A percentile compares a stretch with the other conserved stretches of the same genome.
Evolutionary conservation across 2,329 filamentous ascomycete genomes (phyloP).

Genomic region (Nothophaeocryptopus gaeumannii): DNA sequence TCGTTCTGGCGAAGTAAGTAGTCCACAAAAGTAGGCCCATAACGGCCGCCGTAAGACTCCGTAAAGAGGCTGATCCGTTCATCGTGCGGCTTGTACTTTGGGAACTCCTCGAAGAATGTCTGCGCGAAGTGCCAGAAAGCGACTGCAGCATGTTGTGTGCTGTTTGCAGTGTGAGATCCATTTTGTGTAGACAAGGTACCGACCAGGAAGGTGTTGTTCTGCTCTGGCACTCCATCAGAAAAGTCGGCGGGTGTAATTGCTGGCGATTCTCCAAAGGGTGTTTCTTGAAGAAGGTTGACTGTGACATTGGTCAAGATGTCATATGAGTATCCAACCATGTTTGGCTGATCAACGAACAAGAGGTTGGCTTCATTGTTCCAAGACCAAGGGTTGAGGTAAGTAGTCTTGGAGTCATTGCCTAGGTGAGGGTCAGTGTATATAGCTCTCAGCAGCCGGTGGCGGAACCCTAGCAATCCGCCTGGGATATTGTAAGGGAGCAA

Average conservation of each 20-base stretch:
- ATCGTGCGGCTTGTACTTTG: slow-evolving; percentile 45
- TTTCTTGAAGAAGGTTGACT: slow-evolving; percentile 15
- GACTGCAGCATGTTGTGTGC: slow-evolving; percentile 32
- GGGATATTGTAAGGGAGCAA: slow-evolving; percentile 14
- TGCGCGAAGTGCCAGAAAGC: slow-evolving; percentile 65
- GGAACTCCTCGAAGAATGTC: slow-evolving; percentile 44
- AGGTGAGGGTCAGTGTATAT: slow-evolving; percentile 1
- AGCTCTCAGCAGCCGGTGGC: not conserved
- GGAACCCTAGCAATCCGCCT: not conserved
- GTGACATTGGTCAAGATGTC: slow-evolving; percentile 35
- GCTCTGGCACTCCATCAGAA: slow-evolving; percentile 37
- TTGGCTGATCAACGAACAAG: slow-evolving; percentile 46
- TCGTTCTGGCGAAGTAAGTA: slow-evolving; percentile 59
- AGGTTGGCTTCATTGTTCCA: slow-evolving; percentile 61
- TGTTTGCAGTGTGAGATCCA: slow-evolving; percentile 27
- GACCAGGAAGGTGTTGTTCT: slow-evolving; percentile 32
- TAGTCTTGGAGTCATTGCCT: slow-evolving; percentile 26
- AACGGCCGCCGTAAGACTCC: slow-evolving; percentile 67
- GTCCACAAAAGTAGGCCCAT: slow-evolving; percentile 49
- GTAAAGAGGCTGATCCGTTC: slow-evolving; percentile 60
- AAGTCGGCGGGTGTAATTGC: slow-evolving; percentile 24
- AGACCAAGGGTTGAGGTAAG: slow-evolving; percentile 54
- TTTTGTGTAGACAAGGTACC: slow-evolving; percentile 62
- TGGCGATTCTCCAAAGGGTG: slow-evolving; percentile 5
- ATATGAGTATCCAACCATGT: slow-evolving; percentile 34